Percentiles rank a stretch among this genome's conserved stretches.
Conservation (phyloP, 345 rosid genomes). For the Iberis pinnata region DNA sequence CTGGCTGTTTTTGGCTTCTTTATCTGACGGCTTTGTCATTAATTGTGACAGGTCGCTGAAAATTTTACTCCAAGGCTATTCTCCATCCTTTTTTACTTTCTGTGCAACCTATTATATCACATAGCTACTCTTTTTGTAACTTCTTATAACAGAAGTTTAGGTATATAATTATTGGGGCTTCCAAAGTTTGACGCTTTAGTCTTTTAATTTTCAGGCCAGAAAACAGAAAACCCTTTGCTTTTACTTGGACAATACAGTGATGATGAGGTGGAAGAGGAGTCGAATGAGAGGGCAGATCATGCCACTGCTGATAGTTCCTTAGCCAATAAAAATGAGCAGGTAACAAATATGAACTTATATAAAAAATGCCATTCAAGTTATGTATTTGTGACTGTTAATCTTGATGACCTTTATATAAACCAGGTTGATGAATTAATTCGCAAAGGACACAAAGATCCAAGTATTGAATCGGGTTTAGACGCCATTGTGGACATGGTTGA, state of each 20-base stretch:
- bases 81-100: slow-evolving; percentile 1
- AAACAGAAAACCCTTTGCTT: slow-evolving; percentile 64
- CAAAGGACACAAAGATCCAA: slow-evolving; percentile 33
- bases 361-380: background rate
- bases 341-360: slow-evolving; percentile 22
- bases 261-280: slow-evolving; percentile 66
- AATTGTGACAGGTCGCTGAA: slow-evolving; percentile 59
- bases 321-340: slow-evolving; percentile 44
- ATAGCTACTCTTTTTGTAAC: background rate
- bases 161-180: slow-evolving; percentile 13
- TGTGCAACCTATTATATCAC: slow-evolving; percentile 9
- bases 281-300: slow-evolving; percentile 25
- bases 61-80: slow-evolving; percentile 29
- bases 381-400: slow-evolving; percentile 14
- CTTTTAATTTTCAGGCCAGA: slow-evolving; percentile 59
- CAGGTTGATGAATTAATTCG: slow-evolving; percentile 38
- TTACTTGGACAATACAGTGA: slow-evolving; percentile 93
- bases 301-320: slow-evolving; percentile 33
- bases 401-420: slow-evolving; percentile 14
- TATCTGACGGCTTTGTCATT: slow-evolving; percentile 54
- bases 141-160: slow-evolving; percentile 1
- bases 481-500: slow-evolving; percentile 24
- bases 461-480: slow-evolving; percentile 30
- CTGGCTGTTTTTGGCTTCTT: slow-evolving; percentile 62
- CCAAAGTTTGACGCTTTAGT: slow-evolving; percentile 35